Base-by-base conservation (phyloP, 179 eudicot species). In the Beta corolliflora region DNA sequence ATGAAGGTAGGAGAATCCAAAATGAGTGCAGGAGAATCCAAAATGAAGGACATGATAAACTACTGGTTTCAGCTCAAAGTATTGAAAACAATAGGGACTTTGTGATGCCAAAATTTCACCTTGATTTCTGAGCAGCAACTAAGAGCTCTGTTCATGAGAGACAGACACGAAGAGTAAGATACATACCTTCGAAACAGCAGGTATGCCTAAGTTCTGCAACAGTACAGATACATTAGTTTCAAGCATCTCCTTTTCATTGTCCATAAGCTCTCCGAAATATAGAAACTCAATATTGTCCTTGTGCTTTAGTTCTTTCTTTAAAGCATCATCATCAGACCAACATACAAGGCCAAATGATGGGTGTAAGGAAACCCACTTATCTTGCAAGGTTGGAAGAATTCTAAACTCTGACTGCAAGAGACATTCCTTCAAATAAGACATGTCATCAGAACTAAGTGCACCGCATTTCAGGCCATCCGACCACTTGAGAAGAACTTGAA, bases 291-390 rank as follows among this genome's bases (percentile, higher is more conserved):
- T 85, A 76, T 90, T 86, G 68, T 86, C 90, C 7, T 71, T 80
- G 83, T 88, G 78, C 90, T 87, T 89, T 71, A 97, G 93, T 83
- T 94, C 94, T 86, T 91, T 90, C 88, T 87, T 88, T 66, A 97
- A 84, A 19, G 76, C 83, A 81, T 93, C 91, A 84, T 97, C 93
- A 88, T 94, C 95, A 84, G 87, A 90, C 99, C 99, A 97, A 86
- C 98, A 97, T 7, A 94, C 85, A 71, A 97, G 90, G 75, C 98
- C 98, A 90, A 84, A 93, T 7, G 93, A 93, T 60, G 95, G 79
- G 80, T 94, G 93, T 65, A 97, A 82, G 48, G 97, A 97, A 76
- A 96, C 91, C 99, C 99, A 97, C 92, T 89, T 94, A 90, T 97
- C 97, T 78, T 89, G 88, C 67, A 80, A 75, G 63, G 96, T 89